These are phyloP conservation scores for Basidiobolus heterosporus DNA, from an alignment of 371 early-diverging fungal genomes.

Conservation along the genomic window DNA sequence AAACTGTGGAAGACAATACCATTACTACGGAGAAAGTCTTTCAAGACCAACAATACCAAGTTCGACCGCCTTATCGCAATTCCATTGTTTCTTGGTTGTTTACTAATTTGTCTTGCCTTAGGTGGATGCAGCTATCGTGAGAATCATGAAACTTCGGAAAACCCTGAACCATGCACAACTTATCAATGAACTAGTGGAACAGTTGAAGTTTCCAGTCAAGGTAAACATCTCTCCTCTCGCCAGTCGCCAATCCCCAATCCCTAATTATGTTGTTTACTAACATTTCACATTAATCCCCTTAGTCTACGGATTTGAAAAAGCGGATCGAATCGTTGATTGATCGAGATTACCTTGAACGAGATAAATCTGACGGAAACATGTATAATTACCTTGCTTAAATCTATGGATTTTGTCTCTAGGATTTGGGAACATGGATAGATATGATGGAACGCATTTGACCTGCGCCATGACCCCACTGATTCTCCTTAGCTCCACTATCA, in stretches of 20 bases:
- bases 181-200: constrained; percentile 47
- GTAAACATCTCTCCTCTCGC: too few species aligned
- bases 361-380: constrained; percentile 27
- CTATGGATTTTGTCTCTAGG: too few species aligned
- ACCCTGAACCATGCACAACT: constrained; percentile 43
- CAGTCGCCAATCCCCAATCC: background rate
- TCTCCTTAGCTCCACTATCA: too few species aligned
- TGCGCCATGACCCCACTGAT: too few species aligned
- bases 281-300: background rate
- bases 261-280: background rate
- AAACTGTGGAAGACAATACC: constrained; percentile 47
- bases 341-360: constrained; percentile 77
- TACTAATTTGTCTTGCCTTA: too few species aligned
- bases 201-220: constrained; percentile 61
- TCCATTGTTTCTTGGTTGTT: too few species aligned
- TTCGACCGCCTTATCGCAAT: too few species aligned
- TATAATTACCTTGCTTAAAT: constrained; percentile 39
- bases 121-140: constrained; percentile 85
- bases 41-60: constrained; percentile 61
- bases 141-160: constrained; percentile 82
- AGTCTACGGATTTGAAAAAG: constrained; percentile 65
- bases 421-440: too few species aligned
- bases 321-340: constrained; percentile 83
- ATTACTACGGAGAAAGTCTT: constrained; percentile 55
- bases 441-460: too few species aligned